Conservation (phyloP, 345 rosid genomes). For the Ceriops decandra region DNA sequence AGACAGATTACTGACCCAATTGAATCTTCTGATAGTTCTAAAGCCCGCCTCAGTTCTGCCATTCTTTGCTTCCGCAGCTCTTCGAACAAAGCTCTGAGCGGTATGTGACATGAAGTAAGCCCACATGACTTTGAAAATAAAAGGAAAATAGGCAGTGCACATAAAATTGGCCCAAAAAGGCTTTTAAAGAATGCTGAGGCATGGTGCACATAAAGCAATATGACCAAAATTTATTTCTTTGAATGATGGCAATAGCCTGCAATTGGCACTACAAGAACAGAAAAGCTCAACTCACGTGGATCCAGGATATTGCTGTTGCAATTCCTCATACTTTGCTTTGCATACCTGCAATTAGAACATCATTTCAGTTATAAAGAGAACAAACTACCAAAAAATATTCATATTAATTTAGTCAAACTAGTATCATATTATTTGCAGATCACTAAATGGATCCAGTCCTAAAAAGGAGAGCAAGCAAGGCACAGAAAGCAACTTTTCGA, state of each 20-base stretch:
- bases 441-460: too few species aligned
- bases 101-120: constrained; percentile 7
- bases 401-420: too few species aligned
- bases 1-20: constrained; percentile 57
- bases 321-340: constrained; percentile 71
- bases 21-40: constrained; percentile 65
- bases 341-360: constrained; percentile 49
- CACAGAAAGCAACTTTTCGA: too few species aligned
- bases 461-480: too few species aligned
- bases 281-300: constrained; percentile 49
- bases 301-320: constrained; percentile 57
- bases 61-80: constrained; percentile 76
- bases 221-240: background rate
- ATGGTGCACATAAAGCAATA: background rate
- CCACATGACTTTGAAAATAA: constrained; percentile 3
- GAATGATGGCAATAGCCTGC: background rate
- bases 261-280: background rate
- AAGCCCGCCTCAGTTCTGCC: constrained; percentile 63
- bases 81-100: constrained; percentile 68
- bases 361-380: too few species aligned
- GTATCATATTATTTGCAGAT: too few species aligned
- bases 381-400: too few species aligned
- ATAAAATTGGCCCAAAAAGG: background rate
- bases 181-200: too few species aligned
- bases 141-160: background rate